Evolutionary conservation across 495 filamentous ascomycete genomes (phyloP).

Genomic region (Tricharina praecox): DNA sequence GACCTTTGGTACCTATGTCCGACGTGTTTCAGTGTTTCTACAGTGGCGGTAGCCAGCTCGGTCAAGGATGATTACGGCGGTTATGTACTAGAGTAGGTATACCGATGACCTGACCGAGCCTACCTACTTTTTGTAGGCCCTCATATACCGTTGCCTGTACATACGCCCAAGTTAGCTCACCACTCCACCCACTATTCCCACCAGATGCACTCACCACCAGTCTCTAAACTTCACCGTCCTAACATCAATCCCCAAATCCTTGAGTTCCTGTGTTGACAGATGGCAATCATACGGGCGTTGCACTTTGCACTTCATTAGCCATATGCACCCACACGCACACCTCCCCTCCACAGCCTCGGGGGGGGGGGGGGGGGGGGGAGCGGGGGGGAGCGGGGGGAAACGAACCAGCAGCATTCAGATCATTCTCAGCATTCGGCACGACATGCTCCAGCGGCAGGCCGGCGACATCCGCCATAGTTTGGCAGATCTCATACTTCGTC

Average conservation of each 20-base stretch:
- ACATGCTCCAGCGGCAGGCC: constrained; percentile 58
- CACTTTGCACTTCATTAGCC: constrained; percentile 9
- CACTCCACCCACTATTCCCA: not conserved
- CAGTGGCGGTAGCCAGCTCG: too few species aligned
- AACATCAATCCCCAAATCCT: constrained; percentile 61
- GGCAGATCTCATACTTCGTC: constrained; percentile 85
- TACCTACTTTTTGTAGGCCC: constrained; percentile 20
- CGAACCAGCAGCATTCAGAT: constrained; percentile 55
- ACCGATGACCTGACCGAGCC: too few species aligned
- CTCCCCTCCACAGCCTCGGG: too few species aligned
- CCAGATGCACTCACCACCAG: constrained; percentile 53
- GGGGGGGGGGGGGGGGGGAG: too few species aligned
- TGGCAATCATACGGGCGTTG: constrained; percentile 73
- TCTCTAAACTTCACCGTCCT: constrained; percentile 55
- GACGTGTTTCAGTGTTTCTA: too few species aligned
- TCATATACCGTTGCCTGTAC: constrained; percentile 19
- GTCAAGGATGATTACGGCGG: too few species aligned
- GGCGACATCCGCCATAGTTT: constrained; percentile 64
- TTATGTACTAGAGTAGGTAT: too few species aligned
- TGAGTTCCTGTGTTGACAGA: constrained; percentile 57
- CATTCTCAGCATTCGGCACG: constrained; percentile 55
- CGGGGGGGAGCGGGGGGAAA: too few species aligned
- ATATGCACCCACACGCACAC: constrained; percentile 9
- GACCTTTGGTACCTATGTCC: too few species aligned
- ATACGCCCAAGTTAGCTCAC: constrained; percentile 2